Evolutionary conservation across 176 grass and related monocot species (phyloP), one percentile per base, ranked within the genome.

Genomic region (Triticum urartu): DNA sequence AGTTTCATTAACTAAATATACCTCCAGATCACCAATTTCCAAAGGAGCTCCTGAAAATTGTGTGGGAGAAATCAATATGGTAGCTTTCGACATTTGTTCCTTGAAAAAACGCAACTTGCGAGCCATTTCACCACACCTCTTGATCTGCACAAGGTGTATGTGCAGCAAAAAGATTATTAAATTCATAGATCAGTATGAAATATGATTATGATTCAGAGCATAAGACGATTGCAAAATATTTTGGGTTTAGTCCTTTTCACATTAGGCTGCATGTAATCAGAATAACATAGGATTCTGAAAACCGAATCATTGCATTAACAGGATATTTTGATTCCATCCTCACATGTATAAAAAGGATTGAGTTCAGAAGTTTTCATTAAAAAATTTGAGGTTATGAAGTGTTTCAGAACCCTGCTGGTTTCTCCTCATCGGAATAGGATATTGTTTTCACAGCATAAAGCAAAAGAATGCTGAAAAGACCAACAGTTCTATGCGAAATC

Each of bases 41-140:
- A 93, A 59, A 86, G 80, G 80, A 81, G 75, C 72, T 60, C 34
- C 82, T 75, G 72, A 65, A 17, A 91, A 72, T 33, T 85, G 89
- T 10, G 68, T 64, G 45, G 87, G n/a, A 66, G 91, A 86, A 70
- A 87, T 64, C 70, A 77, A 79, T 79, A 98, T 88, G 40, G 73
- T 72, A 68, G 93, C 91, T 87, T 90, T 98, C 32, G 82, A 79
- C 92, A 98, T 95, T 87, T 98, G 91, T 72, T 95, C 93, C 75
- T 79, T 93, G 40, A 98, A 93, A 88, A 90, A 95, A 21, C 87
- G 89, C 63, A 95, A 77, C 64, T 92, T 98, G 71, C 95, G 91
- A 54, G 89, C 79, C 95, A 98, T 98, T 88, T 98, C 95, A 26
- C 93, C 90, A 33, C 95, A 98, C 72, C 89, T 90, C 89, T 98